Conservation (phyloP, 306 rosid genomes). For the Glycine tomentella region DNA sequence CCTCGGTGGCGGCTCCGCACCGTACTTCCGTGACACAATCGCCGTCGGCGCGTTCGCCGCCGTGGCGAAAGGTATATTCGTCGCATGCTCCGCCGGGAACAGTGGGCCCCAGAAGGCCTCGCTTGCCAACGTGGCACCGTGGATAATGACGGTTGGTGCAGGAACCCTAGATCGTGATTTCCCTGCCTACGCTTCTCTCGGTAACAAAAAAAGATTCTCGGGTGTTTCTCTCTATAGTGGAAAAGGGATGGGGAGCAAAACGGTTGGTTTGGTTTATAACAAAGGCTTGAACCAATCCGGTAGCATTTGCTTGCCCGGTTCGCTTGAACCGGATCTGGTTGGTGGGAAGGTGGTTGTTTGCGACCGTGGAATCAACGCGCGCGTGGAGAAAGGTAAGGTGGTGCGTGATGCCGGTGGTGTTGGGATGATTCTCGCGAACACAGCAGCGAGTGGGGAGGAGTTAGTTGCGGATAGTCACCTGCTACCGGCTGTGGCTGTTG, state of each 20-base stretch:
- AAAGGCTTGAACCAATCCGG: slow-evolving; percentile 64
- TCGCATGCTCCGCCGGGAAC: slow-evolving; percentile 94
- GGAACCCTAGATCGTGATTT: slow-evolving; percentile 92
- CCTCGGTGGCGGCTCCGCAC: slow-evolving; percentile 84
- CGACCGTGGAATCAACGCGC: slow-evolving; percentile 81
- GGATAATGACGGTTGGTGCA: slow-evolving; percentile 98
- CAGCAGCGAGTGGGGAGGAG: slow-evolving; percentile 85
- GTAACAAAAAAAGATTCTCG: slow-evolving; percentile 54
- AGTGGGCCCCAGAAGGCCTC: slow-evolving; percentile 85
- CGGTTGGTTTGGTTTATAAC: slow-evolving; percentile 66
- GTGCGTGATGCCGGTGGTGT: slow-evolving; percentile 84
- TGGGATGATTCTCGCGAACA: slow-evolving; percentile 93
- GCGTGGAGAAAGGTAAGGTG: slow-evolving; percentile 90
- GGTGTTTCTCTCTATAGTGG: slow-evolving; percentile 95
- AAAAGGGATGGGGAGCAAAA: slow-evolving; percentile 71
- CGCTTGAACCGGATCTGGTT: slow-evolving; percentile 66
- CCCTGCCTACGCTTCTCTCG: slow-evolving; percentile 74
- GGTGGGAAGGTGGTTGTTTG: slow-evolving; percentile 93
- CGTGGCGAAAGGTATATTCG: slow-evolving; percentile 69
- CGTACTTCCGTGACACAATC: slow-evolving; percentile 70
- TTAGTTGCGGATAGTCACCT: slow-evolving; percentile 90
- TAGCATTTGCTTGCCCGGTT: slow-evolving; percentile 75
- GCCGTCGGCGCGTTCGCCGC: slow-evolving; percentile 87
- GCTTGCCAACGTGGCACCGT: slow-evolving; percentile 86
- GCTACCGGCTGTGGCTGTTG: slow-evolving; percentile 89